phyloP scores from a whole-genome alignment of 129 eudicot genomes.

The Artemisia tridentata region DNA sequence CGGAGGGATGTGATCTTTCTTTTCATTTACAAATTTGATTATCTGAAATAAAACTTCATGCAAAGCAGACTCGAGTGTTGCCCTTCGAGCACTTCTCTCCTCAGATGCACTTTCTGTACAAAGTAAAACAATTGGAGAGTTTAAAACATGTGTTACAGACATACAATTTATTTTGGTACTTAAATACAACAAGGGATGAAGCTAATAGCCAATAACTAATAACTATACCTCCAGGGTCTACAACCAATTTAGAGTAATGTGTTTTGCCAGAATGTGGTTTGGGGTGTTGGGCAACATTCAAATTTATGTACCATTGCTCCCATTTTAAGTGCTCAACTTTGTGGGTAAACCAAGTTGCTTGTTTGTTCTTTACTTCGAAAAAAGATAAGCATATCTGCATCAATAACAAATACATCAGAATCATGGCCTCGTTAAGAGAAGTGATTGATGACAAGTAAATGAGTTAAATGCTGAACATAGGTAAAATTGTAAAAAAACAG shows the following conservation, averaged over 20 bases:
- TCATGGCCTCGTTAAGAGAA: not conserved
- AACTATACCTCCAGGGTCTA: conserved; percentile 80
- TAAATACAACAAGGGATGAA: not conserved
- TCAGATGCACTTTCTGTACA: conserved; percentile 60
- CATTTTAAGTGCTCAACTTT: conserved; percentile 92
- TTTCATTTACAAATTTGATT: conserved; percentile 91
- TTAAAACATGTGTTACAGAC: conserved; percentile 8
- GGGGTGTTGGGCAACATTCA: conserved; percentile 76
- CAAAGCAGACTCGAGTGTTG: conserved; percentile 72
- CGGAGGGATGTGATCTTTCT: conserved; percentile 94
- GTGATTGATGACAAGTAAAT: conserved; percentile 12
- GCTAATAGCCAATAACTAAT: not conserved
- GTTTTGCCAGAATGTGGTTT: conserved; percentile 76
- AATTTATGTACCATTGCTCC: conserved; percentile 94
- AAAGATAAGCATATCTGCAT: conserved; percentile 90
- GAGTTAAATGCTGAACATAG: not conserved
- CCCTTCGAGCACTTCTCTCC: conserved; percentile 70
- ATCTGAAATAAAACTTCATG: conserved; percentile 95
- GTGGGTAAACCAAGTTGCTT: conserved; percentile 85
- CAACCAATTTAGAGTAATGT: conserved; percentile 67
- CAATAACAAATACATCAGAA: conserved; percentile 10
- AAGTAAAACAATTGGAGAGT: not conserved
- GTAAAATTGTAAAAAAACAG: no score
- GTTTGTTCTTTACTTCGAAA: conserved; percentile 90
- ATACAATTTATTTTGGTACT: not conserved